These are phyloP conservation scores for Blepharisma japonicum DNA, from an alignment of 73 alveolate genomes.

Conservation along the genomic window DNA sequence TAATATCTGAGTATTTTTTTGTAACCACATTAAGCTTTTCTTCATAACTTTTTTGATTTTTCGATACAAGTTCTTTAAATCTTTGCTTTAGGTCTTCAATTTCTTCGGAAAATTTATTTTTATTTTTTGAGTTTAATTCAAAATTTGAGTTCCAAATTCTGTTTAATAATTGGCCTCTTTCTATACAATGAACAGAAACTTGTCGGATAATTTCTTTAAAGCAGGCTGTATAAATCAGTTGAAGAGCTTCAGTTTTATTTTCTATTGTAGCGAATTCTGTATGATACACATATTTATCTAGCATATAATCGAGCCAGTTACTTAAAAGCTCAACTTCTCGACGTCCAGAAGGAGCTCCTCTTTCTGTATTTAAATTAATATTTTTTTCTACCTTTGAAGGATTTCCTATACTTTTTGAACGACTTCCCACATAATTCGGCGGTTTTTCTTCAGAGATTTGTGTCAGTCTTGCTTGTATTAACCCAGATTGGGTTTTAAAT, in stretches of 20 bases:
- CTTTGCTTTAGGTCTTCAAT: no score
- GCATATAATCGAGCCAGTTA: not conserved
- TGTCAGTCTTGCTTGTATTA: not conserved
- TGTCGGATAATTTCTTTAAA: slow-evolving; percentile 21
- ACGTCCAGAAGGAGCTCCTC: slow-evolving; percentile 16
- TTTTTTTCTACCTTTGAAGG: not conserved
- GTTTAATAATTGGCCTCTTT: slow-evolving; percentile 34
- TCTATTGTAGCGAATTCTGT: not conserved
- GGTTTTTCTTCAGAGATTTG: not conserved
- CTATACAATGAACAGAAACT: slow-evolving; percentile 36
- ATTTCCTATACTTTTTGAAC: not conserved
- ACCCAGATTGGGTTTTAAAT: slow-evolving; percentile 19
- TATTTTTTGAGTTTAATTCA: slow-evolving; percentile 3
- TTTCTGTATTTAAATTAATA: not conserved
- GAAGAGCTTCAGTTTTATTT: not conserved
- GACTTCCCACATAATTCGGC: no score
- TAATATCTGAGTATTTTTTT: no score
- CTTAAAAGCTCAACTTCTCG: slow-evolving; percentile 1
- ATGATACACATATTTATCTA: not conserved
- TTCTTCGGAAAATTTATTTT: no score
- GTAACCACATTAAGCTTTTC: no score
- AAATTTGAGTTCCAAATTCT: slow-evolving; percentile 33
- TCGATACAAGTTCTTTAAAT: no score
- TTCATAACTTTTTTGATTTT: no score
- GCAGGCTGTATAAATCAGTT: slow-evolving; percentile 27